phyloP scores from a whole-genome alignment of 768 basidiomycete genomes.

The Lactifluus piperatus region DNA sequence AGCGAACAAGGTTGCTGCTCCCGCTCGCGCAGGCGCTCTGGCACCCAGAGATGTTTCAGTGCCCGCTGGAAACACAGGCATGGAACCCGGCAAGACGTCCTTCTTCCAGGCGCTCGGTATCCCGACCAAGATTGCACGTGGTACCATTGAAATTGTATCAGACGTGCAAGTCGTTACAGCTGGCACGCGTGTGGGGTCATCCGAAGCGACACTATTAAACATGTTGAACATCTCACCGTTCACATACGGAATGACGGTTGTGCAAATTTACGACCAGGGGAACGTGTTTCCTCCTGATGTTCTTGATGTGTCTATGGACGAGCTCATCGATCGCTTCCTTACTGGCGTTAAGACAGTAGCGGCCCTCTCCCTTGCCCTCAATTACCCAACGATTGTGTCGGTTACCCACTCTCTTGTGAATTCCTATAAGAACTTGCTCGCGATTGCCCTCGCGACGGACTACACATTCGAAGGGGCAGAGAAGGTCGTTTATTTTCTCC shows the following conservation, averaged over 20 bases:
- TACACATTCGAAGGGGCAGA: slow-evolving; percentile 91
- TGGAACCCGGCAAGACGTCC: slow-evolving; percentile 99
- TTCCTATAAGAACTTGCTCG: slow-evolving; percentile 97
- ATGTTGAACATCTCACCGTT: slow-evolving; percentile 99
- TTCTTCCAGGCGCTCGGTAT: slow-evolving; percentile 99
- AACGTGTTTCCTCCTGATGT: slow-evolving; percentile 86
- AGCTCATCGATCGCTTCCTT: slow-evolving; percentile 87
- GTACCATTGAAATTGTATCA: slow-evolving; percentile 98
- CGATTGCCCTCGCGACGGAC: slow-evolving; percentile 82
- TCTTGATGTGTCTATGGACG: slow-evolving; percentile 87
- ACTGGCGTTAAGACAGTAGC: slow-evolving; percentile 93
- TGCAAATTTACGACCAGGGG: slow-evolving; percentile 93
- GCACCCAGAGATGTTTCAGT: slow-evolving; percentile 90
- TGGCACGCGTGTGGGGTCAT: slow-evolving; percentile 89
- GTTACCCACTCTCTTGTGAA: slow-evolving; percentile 94
- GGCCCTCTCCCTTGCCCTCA: slow-evolving; percentile 88
- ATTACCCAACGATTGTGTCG: slow-evolving; percentile 94
- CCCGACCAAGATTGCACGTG: slow-evolving; percentile 99
- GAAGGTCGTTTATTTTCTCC: slow-evolving; percentile 50
- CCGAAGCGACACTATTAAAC: slow-evolving; percentile 97
- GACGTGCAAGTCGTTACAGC: slow-evolving; percentile 93
- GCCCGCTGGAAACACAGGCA: slow-evolving; percentile 96
- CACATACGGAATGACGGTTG: slow-evolving; percentile 98
- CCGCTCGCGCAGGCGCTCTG: slow-evolving; percentile 95
- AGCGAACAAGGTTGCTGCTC: slow-evolving; percentile 97